Base-by-base conservation (phyloP, 2,329 filamentous ascomycete species). In the Fusarium beomiforme region DNA sequence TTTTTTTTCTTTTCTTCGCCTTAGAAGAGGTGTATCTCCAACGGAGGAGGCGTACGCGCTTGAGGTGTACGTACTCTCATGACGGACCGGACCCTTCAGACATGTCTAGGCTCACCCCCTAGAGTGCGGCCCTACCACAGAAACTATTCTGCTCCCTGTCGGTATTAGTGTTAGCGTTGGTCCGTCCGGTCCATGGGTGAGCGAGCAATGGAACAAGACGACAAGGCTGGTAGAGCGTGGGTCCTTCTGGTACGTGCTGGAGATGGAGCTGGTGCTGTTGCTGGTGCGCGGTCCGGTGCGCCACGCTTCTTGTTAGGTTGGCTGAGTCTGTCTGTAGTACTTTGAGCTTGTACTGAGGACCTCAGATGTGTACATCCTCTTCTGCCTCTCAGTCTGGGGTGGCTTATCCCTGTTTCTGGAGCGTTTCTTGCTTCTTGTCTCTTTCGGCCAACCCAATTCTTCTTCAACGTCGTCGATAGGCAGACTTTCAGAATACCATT, bases 281-380 rank as follows among this genome's bases (percentile, higher is more conserved):
- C 59, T 71, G 62, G 53, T 68, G 67, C 67, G 67, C 67, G 57
- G 68, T 70, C 67, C 68, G 71, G 71, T 73, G 61, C 71, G 60
- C 71, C 59, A 67, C 60, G 71, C 24, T 63, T 61, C 56, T 62
- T 43, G 31, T 58, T 60, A 57, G 63, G 41, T 54, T 49, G 51
- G 11, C 44, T 51, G 55, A 49, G 58, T 26, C 21, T 47, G 47
- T n/a, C 13, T 37, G 33, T 16, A 14, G 47, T 71, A 71, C 62
- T 61, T 69, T n/a, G 41, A 29, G 51, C 59, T 67, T 57, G 71
- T 69, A 64, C 65, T 55, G 53, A 69, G 59, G 61, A 69, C 68
- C 26, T 67, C 33, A 44, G 46, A 51, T 46, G 34, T 68, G 65
- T 68, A 64, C 65, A 53, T 37, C 37, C 24, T 36, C 19, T 31